Percentiles rank a stretch among this genome's conserved stretches.
phyloP scores from a whole-genome alignment of 768 basidiomycete species.

The Vararia minispora region DNA sequence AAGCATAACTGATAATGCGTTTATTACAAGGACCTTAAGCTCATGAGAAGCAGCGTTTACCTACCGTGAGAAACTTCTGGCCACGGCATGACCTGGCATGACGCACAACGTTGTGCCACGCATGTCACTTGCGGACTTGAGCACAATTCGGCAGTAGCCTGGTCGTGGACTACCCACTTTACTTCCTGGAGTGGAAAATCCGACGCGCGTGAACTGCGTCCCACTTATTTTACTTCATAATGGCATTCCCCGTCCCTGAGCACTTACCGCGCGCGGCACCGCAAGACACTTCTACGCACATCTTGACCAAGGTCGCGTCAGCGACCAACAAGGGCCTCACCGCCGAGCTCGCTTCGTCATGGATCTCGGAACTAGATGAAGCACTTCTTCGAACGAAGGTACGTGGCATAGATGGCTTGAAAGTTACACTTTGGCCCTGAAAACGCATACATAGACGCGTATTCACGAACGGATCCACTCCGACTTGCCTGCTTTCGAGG shows the following conservation, averaged over 20 bases:
- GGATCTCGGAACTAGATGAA: constrained; percentile 63
- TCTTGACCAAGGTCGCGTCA: constrained; percentile 60
- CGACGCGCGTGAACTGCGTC: too few species aligned
- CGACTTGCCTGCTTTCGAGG: constrained; percentile 52
- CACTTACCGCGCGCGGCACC: constrained; percentile 60
- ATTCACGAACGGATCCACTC: constrained; percentile 65
- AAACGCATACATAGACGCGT: constrained; percentile 33
- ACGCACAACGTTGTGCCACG: too few species aligned
- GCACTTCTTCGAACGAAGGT: constrained; percentile 69
- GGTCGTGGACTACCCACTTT: too few species aligned
- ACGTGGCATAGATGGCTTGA: constrained; percentile 5
- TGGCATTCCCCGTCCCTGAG: constrained; percentile 67
- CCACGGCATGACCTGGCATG: too few species aligned
- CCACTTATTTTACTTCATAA: too few species aligned
- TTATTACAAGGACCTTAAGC: too few species aligned
- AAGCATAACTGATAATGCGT: too few species aligned
- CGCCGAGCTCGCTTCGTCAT: constrained; percentile 50
- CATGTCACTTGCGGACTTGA: too few species aligned
- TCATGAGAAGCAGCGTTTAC: too few species aligned
- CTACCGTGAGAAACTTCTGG: too few species aligned
- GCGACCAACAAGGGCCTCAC: constrained; percentile 46
- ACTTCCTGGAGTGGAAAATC: too few species aligned
- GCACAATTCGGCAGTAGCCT: too few species aligned
- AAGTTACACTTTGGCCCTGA: constrained; percentile 13
- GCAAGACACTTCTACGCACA: constrained; percentile 59